phyloP scores from a whole-genome alignment of 2,329 filamentous ascomycete genomes.

The Pestalotiopsis sp. region DNA sequence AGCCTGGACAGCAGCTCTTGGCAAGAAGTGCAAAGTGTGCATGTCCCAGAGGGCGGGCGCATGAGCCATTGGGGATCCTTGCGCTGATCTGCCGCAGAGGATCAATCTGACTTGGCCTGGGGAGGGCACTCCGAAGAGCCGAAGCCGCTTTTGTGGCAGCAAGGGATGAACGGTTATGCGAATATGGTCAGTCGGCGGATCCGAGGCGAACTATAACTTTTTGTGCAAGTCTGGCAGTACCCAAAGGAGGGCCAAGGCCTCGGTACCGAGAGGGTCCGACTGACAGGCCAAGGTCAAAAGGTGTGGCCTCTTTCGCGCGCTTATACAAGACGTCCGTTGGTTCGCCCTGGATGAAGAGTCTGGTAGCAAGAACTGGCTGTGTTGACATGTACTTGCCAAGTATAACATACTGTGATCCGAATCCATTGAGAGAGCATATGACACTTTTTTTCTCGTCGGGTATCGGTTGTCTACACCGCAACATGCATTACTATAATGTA shows the following conservation, averaged over 20 bases:
- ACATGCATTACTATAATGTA: neutral
- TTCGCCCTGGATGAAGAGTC: no score
- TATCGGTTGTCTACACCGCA: neutral
- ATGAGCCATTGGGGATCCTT: slow-evolving; percentile 11
- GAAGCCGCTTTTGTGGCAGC: slow-evolving; percentile 15
- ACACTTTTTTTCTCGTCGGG: no score
- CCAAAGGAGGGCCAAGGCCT: neutral
- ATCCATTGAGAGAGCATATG: no score
- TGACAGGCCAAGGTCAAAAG: no score
- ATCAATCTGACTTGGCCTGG: slow-evolving; percentile 1
- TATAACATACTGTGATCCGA: no score
- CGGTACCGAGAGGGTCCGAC: neutral
- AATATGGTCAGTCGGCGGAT: neutral
- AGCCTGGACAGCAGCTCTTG: no score
- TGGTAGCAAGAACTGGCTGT: no score
- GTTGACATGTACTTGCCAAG: no score
- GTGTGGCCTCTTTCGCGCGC: no score
- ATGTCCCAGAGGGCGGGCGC: neutral
- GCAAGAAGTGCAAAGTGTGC: no score
- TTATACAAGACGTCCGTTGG: no score
- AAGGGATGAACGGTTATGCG: slow-evolving; percentile 16
- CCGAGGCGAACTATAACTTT: neutral
- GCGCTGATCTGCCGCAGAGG: slow-evolving; percentile 14
- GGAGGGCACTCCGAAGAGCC: slow-evolving; percentile 15
- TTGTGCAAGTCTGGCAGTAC: neutral